Conservation (phyloP, 768 basidiomycete genomes). For the Tylopilus sp. region DNA sequence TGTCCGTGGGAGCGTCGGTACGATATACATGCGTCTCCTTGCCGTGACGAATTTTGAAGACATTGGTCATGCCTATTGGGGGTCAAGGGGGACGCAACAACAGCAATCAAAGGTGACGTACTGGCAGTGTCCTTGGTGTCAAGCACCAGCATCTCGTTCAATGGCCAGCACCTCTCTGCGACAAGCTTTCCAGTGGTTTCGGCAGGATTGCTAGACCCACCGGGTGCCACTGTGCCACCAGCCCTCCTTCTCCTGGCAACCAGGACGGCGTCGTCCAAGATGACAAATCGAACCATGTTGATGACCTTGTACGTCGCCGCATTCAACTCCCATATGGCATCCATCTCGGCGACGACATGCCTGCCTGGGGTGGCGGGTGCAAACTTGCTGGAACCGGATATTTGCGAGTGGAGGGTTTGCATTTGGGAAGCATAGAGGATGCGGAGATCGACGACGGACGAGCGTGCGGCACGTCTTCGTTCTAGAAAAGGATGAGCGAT, state of each 20-base stretch:
- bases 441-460: conserved; percentile 93
- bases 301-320: conserved; percentile 93
- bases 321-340: conserved; percentile 80
- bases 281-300: conserved; percentile 82
- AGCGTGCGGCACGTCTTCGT: conserved; percentile 65
- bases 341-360: conserved; percentile 85
- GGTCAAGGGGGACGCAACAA: conserved; percentile 1
- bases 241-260: conserved; percentile 77
- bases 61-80: conserved; percentile 76
- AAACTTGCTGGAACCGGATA: conserved; percentile 95
- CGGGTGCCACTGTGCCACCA: conserved; percentile 31
- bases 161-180: conserved; percentile 89
- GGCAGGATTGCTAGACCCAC: conserved; percentile 57
- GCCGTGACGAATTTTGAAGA: conserved; percentile 90
- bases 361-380: conserved; percentile 88
- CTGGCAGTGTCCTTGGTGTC: conserved; percentile 95
- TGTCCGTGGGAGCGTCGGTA: conserved; percentile 76
- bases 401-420: conserved; percentile 81
- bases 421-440: conserved; percentile 94
- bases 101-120: conserved; percentile 35
- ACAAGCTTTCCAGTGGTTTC: conserved; percentile 72
- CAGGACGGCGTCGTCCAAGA: conserved; percentile 88
- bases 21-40: conserved; percentile 96
- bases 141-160: conserved; percentile 91
- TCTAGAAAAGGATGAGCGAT: conserved; percentile 30